phyloP scores from a whole-genome alignment of 2,329 filamentous ascomycete genomes.

The Magnaporthales sp. region DNA sequence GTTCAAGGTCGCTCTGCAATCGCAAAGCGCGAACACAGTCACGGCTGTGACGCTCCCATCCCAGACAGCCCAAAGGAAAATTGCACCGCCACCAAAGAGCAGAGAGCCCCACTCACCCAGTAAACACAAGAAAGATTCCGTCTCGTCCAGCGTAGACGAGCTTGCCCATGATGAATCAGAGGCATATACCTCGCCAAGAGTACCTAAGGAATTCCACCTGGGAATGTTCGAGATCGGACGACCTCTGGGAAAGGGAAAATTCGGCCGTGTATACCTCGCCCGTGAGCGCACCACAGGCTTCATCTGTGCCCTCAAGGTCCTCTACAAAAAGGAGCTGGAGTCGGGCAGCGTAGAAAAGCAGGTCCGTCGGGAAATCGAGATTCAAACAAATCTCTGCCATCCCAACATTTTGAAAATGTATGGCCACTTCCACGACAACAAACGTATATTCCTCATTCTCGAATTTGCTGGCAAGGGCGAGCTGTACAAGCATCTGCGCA shows the following conservation, averaged over 20 bases:
- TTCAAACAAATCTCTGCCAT: constrained; percentile 79
- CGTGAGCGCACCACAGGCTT: constrained; percentile 72
- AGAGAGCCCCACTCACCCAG: constrained; percentile 34
- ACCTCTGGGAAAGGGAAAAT: constrained; percentile 79
- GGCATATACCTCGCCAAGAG: constrained; percentile 25
- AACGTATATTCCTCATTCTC: constrained; percentile 78
- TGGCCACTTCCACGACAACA: constrained; percentile 83
- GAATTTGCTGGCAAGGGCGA: constrained; percentile 83
- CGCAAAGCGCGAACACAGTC: constrained; percentile 59
- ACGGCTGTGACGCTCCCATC: constrained; percentile 61
- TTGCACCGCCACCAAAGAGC: constrained; percentile 15
- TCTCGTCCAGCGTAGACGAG: constrained; percentile 35
- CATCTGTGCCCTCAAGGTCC: constrained; percentile 78
- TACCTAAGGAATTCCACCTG: constrained; percentile 66
- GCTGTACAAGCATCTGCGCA: constrained; percentile 77
- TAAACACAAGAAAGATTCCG: constrained; percentile 16
- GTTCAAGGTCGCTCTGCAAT: constrained; percentile 77
- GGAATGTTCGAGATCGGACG: constrained; percentile 93
- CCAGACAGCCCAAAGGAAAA: constrained; percentile 51
- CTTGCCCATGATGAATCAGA: constrained; percentile 14
- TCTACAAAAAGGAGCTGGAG: constrained; percentile 76
- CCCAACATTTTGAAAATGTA: constrained; percentile 79
- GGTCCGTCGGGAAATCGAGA: constrained; percentile 80
- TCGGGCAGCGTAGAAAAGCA: constrained; percentile 76
- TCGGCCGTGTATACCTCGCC: constrained; percentile 77